phyloP scores from a whole-genome alignment of 1,284 basidiomycete genomes.

The Marasmius sp. region DNA sequence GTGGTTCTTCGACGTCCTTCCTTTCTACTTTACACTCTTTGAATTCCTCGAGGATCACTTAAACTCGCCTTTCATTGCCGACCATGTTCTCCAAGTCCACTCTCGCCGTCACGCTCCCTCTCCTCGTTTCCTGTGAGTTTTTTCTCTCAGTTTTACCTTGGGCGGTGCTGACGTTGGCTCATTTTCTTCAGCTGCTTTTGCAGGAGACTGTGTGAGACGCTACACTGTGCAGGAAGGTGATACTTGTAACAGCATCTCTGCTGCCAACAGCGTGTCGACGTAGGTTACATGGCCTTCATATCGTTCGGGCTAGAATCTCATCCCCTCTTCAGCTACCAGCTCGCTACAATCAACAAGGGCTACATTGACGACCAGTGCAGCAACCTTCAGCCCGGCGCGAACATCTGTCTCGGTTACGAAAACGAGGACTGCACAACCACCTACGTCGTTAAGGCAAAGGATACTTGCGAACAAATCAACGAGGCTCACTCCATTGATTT shows the following conservation, averaged over 20 bases:
- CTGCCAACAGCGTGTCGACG: conserved; percentile 65
- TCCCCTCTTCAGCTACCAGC: conserved; percentile 58
- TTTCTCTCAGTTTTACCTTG: not conserved
- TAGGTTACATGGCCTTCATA: conserved; percentile 31
- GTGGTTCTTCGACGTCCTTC: not conserved
- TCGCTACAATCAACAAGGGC: conserved; percentile 56
- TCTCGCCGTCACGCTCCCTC: not conserved
- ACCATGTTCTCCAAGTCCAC: conserved; percentile 1
- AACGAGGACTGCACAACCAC: conserved; percentile 49
- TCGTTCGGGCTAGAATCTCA: not conserved
- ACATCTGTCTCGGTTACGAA: conserved; percentile 49
- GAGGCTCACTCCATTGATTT: conserved; percentile 39
- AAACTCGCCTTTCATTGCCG: not conserved
- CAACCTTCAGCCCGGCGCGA: conserved; percentile 52
- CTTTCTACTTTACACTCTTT: not conserved
- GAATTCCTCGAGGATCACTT: not conserved
- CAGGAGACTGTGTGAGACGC: conserved; percentile 51
- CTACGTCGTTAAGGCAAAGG: conserved; percentile 47
- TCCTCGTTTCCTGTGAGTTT: not conserved
- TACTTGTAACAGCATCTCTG: conserved; percentile 69
- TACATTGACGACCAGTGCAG: conserved; percentile 51
- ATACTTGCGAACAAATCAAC: conserved; percentile 51
- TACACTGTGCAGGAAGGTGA: conserved; percentile 65
- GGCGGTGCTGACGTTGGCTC: conserved; percentile 5
- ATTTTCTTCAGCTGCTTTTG: conserved; percentile 35